Evolutionary conservation across 2,329 filamentous ascomycete genomes (phyloP).

Genomic region (Gaeumannomyces tritici): DNA sequence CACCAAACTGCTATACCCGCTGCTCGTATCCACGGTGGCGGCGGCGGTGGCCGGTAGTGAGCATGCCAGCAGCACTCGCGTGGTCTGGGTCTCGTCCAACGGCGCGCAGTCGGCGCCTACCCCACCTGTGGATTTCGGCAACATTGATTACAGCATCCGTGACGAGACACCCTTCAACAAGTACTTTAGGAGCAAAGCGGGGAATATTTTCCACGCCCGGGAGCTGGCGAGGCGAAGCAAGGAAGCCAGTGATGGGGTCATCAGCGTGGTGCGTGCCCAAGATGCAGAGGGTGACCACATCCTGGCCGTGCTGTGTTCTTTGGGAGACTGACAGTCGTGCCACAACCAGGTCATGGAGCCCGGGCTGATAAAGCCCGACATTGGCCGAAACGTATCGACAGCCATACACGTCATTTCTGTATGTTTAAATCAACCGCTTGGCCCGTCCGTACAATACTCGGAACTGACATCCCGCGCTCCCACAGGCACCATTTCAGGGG

Average conservation of each 20-base stretch:
- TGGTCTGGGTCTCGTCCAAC: constrained; percentile 12
- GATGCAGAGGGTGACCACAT: too few relatives aligned
- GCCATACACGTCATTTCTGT: constrained; percentile 12
- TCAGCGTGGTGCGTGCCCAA: constrained; percentile 1
- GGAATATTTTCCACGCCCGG: constrained; percentile 9
- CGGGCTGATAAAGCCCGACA: constrained; percentile 26
- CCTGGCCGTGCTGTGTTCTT: too few relatives aligned
- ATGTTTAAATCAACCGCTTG: constrained; percentile 17
- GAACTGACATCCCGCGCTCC: not conserved
- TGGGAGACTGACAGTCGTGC: not conserved
- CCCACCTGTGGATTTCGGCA: constrained; percentile 18
- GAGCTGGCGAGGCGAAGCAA: constrained; percentile 10
- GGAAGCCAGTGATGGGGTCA: constrained; percentile 8
- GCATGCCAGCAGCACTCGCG: constrained; percentile 9
- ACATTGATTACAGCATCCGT: constrained; percentile 15
- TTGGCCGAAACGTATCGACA: constrained; percentile 19
- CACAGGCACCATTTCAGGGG: not conserved
- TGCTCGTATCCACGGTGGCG: constrained; percentile 11
- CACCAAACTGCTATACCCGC: constrained; percentile 13
- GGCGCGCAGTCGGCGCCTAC: constrained; percentile 6
- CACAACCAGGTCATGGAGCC: constrained; percentile 22
- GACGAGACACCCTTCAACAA: constrained; percentile 5
- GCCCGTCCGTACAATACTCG: constrained; percentile 8
- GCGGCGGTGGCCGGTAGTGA: not conserved
- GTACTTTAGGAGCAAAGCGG: constrained; percentile 9